A percentile compares a stretch with the other conserved stretches of the same genome.
These are phyloP conservation scores for Allomyces javanicus DNA, from an alignment of 192 early-diverging fungal species.

Conservation along the genomic window DNA sequence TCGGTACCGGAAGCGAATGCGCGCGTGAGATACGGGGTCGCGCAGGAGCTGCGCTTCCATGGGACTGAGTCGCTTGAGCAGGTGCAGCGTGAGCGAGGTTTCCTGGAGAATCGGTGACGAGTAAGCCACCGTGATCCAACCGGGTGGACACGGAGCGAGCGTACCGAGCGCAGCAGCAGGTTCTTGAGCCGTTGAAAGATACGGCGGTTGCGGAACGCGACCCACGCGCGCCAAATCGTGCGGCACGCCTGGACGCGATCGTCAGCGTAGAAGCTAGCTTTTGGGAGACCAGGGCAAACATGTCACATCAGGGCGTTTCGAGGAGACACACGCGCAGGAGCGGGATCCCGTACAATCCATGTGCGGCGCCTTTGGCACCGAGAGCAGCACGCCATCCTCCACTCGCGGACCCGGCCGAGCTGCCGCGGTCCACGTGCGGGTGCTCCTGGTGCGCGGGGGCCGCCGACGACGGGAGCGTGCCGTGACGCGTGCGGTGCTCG, in stretches of 20 bases:
- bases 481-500: no score
- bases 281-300: neutral
- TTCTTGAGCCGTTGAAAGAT: neutral
- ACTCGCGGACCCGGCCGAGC: no score
- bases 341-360: neutral
- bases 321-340: neutral
- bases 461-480: no score
- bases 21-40: neutral
- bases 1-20: neutral
- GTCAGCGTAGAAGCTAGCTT: neutral
- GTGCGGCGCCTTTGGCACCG: no score
- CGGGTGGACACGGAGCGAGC: neutral
- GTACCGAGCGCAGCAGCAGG: neutral
- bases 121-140: neutral
- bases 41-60: neutral
- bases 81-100: neutral
- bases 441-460: no score
- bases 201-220: neutral
- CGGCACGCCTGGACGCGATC: neutral
- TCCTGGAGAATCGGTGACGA: neutral
- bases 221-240: neutral
- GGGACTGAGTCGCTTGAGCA: neutral
- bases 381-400: no score
- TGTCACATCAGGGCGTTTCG: neutral
- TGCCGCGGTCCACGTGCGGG: no score